Percentiles rank a stretch among this genome's conserved stretches.
phyloP scores from a whole-genome alignment of 345 rosid genomes.

The Xanthoceras sorbifolium region DNA sequence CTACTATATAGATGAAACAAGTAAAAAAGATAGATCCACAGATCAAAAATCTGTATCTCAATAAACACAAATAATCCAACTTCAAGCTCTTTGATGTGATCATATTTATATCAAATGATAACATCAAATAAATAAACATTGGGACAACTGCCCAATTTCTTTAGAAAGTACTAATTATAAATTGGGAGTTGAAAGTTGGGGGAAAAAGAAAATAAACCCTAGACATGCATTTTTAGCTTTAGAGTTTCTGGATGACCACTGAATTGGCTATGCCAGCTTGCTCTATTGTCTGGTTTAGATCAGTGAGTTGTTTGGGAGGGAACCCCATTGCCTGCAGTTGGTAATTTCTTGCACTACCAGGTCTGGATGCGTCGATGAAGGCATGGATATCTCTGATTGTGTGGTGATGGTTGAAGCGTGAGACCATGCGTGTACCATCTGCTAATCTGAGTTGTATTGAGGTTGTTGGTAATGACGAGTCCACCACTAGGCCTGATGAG shows the following conservation, averaged over 20 bases:
- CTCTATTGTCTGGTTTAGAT: conserved; percentile 82
- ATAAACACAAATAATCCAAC: background rate
- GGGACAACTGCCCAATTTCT: background rate
- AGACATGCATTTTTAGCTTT: conserved; percentile 7
- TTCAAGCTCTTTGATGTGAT: too few species aligned
- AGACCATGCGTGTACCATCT: conserved; percentile 75
- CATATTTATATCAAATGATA: too few species aligned
- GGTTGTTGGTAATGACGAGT: conserved; percentile 57
- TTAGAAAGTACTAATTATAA: background rate
- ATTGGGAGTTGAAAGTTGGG: background rate
- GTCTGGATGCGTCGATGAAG: conserved; percentile 85
- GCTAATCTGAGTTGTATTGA: conserved; percentile 88
- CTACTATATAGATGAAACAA: background rate
- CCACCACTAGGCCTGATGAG: conserved; percentile 58
- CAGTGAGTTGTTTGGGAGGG: conserved; percentile 79
- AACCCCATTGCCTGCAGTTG: conserved; percentile 91
- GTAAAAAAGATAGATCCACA: background rate
- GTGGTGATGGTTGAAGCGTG: conserved; percentile 75
- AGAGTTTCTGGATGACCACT: conserved; percentile 90
- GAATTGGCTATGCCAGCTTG: conserved; percentile 86
- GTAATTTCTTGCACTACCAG: conserved; percentile 64
- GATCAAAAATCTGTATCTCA: background rate
- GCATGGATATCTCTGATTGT: conserved; percentile 68
- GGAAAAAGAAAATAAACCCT: background rate
- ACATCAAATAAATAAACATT: background rate